Base-by-base conservation (phyloP, 805 yeast species). In the Saccharomycopsis schoenii region DNA sequence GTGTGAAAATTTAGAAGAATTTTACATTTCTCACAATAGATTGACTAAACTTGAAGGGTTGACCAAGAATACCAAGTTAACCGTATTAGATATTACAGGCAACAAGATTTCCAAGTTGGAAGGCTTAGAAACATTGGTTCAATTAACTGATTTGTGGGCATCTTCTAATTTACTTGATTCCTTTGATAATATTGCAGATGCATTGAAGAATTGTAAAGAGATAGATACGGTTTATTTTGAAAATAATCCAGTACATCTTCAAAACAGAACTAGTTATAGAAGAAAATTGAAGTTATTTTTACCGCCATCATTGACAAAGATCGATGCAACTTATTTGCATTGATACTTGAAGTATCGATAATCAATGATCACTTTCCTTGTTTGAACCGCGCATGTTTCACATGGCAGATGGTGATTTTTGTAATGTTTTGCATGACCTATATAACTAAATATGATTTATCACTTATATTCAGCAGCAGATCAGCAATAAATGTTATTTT, bases 121-220 rank as follows among this genome's bases (percentile, higher is more conserved):
- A 61, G 84, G 86, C 65, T 66, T 94, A 59, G 73, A 76, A 0
- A 94, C 88, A 66, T 78, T 94, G 61, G 71, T 66, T 0, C 68
- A 85, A n/a, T 77, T 94, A 61, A 91, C 97, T 9, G 99, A 94
- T 72, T 76, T 94, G 59, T 94, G 99, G 99, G 90, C 96, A 29
- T 88, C 97, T 0, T 82, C 83, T 68, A 94, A 93, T 72, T 72
- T 81, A 67, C 71, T 94, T 24, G 80, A 82, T 40, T 76, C 82
- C 50, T 92, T 88, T 72, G 83, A 84, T 40, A 85, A 89, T 58
- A 74, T 94, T 55, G 84, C 83, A 58, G 71, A 79, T 21, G 85
- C 89, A 69, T 77, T 94, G 62, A 83, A 84, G 14, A 74, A 75
- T 47, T 74, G 89, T 58, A 80, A 83, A 1, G 76, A 80, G 5